Evolutionary conservation across 2,329 filamentous ascomycete genomes (phyloP), one percentile per base, ranked within the genome.

Genomic region (Xylariaceae sp.): DNA sequence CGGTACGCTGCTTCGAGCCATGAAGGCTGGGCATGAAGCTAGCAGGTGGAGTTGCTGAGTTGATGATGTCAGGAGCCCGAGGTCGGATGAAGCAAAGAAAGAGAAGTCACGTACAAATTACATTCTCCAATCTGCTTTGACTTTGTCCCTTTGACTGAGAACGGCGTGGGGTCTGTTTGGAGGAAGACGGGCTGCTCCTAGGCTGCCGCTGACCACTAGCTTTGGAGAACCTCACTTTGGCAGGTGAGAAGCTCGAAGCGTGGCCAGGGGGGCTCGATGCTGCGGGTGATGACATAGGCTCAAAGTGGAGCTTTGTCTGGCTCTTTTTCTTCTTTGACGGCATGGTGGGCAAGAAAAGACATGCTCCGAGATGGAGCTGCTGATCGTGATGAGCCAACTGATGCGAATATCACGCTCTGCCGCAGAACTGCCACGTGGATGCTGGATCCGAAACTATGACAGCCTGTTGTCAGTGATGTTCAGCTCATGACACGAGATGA

Each of bases 261-360:
- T 22, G 15, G 11, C 12, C 39, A 3, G 62, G 54, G 6, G 64
- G 59, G 39, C 45, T 58, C 6, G 57, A 51, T 6, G 51, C 49
- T 18, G 38, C 33, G 12, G 22, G 33, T 41, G 7, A 45, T 53
- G 7, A 58, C 57, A 27, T 7, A 11, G 65, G 54, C 54, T 68
- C 65, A 27, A 69, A 67, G 6, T 60, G 61, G 43, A 69, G 59
- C 47, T 55, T 58, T 11, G 63, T 55, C 40, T 68, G 66, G 17
- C 48, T 56, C 48, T 60, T 57, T 51, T 51, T 61, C 32, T 56
- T 56, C 39, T 51, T 57, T 18, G 51, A 47, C 19, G 58, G 49
- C 62, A 65, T 64, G 42, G 15, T 36, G 10, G 36, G n/a, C n/a
- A 17, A 22, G 51, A 47, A 44, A 39, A 51, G 53, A 36, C 9